phyloP scores from a whole-genome alignment of 164 flowering plant genomes.

The Berberis vulgaris region DNA sequence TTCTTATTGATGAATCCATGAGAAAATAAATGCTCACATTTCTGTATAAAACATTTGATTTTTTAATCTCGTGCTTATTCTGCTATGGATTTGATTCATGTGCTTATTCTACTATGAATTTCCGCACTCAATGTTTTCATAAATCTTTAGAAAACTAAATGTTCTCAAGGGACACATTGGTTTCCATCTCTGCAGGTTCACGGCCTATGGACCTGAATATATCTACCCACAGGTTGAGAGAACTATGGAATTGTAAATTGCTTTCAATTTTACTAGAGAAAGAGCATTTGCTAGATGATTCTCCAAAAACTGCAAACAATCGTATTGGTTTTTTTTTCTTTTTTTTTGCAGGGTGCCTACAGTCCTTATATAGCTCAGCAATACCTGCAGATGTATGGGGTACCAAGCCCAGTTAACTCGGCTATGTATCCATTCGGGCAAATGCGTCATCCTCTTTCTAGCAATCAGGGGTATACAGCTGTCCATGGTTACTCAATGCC shows the following conservation, averaged over 20 bases:
- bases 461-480: constrained; percentile 56
- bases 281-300: neutral
- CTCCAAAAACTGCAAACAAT: constrained; percentile 1
- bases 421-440: constrained; percentile 70
- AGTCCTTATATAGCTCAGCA: constrained; percentile 82
- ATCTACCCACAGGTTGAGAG: constrained; percentile 65
- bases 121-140: too few relatives aligned
- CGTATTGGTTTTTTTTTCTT: constrained; percentile 7
- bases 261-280: neutral
- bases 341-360: constrained; percentile 51
- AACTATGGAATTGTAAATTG: constrained; percentile 3
- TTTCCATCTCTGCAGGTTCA: constrained; percentile 43
- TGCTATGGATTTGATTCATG: too few relatives aligned
- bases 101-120: too few relatives aligned
- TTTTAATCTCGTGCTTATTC: too few relatives aligned
- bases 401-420: constrained; percentile 60
- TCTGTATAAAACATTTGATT: too few relatives aligned
- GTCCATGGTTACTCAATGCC: constrained; percentile 80
- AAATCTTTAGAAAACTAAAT: too few relatives aligned
- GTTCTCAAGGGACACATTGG: too few relatives aligned
- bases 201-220: constrained; percentile 77
- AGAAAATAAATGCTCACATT: too few relatives aligned
- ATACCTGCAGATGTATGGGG: constrained; percentile 81
- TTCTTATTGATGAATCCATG: too few relatives aligned
- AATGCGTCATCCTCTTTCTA: constrained; percentile 56